Percentiles rank a stretch among this genome's conserved stretches.
phyloP scores from a whole-genome alignment of 2,329 filamentous ascomycete genomes.

The Cercospora citrullina region DNA sequence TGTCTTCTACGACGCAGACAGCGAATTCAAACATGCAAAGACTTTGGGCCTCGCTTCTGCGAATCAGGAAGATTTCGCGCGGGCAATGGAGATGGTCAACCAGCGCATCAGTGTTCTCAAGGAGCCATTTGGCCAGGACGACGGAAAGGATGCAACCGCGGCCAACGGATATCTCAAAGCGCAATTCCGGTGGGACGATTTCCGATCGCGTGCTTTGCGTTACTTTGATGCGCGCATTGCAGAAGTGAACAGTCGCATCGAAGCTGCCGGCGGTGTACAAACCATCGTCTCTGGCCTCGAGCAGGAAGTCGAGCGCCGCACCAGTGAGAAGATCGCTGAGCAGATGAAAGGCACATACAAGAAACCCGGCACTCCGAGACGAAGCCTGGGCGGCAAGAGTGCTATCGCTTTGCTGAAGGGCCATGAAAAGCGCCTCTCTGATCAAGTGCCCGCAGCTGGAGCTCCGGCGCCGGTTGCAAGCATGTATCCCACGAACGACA shows the following conservation, averaged over 20 bases:
- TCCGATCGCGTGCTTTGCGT: slow-evolving; percentile 42
- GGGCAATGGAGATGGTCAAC: slow-evolving; percentile 24
- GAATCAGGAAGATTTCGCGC: slow-evolving; percentile 14
- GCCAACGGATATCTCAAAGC: slow-evolving; percentile 48
- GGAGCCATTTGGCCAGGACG: slow-evolving; percentile 15
- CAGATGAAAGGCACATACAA: slow-evolving; percentile 20
- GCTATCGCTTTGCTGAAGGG: slow-evolving; percentile 25
- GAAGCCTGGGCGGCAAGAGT: slow-evolving; percentile 22
- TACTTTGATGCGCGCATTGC: slow-evolving; percentile 30
- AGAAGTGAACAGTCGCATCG: slow-evolving; percentile 50
- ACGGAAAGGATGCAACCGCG: slow-evolving; percentile 33
- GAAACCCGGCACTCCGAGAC: slow-evolving; percentile 28
- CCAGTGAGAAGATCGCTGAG: slow-evolving; percentile 22
- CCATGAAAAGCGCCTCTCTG: slow-evolving; percentile 18
- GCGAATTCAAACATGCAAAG: slow-evolving; percentile 21
- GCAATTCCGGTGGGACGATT: slow-evolving; percentile 53
- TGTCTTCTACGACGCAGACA: slow-evolving; percentile 32
- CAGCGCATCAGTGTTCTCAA: slow-evolving; percentile 22
- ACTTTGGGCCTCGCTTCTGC: slow-evolving; percentile 16
- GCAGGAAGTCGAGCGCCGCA: slow-evolving; percentile 31
- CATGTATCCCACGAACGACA: slow-evolving; percentile 13
- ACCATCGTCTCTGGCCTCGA: slow-evolving; percentile 41
- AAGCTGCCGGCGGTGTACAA: slow-evolving; percentile 46
- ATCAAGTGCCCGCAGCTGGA: slow-evolving; percentile 8
- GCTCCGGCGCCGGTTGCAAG: slow-evolving; percentile 23